Base-by-base conservation (phyloP, 2,329 filamentous ascomycete species). In the Aspergillus pseudonomiae region DNA sequence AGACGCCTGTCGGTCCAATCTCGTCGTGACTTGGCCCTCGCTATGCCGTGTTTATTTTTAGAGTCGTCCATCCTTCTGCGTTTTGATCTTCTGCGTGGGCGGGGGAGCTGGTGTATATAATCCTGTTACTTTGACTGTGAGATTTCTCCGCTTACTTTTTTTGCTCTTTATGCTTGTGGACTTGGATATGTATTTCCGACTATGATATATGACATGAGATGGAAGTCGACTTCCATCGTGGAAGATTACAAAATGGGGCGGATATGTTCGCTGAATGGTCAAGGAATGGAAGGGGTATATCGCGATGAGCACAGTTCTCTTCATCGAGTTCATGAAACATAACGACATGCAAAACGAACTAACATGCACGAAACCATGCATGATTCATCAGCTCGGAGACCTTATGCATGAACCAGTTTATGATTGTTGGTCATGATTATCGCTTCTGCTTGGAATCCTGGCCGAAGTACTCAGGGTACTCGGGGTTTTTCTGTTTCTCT, bases 11-110 rank as follows among this genome's bases (percentile, higher is more conserved):
- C 32, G 26, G 14, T 46, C 45, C 57, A 48, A 32, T 59, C 45
- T 59, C n/a, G 14, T 52, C 43, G 41, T 43, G 21, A 39, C 54
- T 26, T 50, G 46, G 24, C 10, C n/a, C 12, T 32, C 19, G 30
- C 30, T 14, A 14, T 50, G 41, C 32, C 56, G 56, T 59, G 61
- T 59, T 63, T 63, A 63, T 63, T 63, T 59, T 59, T 63, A 63
- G 48, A 36, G 45, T 26, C 43, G 26, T 46, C 21, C n/a, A 48
- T 62, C 28, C 21, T 53, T 39, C 32, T 50, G 32, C n/a, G 48
- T 28, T 36, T 28, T 41, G 11, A 10, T 45, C n/a, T 12, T 19
- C 7, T 34, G 11, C 21, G 53, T 16, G 55, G 21, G n/a, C 11
- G 30, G 19, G 19, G 52, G 52, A 11, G n/a, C 6, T 36, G 30